A percentile compares a stretch with the other conserved stretches of the same genome.
Evolutionary conservation across 1,284 basidiomycete species (phyloP).

Genomic region (Wallemia hederae): DNA sequence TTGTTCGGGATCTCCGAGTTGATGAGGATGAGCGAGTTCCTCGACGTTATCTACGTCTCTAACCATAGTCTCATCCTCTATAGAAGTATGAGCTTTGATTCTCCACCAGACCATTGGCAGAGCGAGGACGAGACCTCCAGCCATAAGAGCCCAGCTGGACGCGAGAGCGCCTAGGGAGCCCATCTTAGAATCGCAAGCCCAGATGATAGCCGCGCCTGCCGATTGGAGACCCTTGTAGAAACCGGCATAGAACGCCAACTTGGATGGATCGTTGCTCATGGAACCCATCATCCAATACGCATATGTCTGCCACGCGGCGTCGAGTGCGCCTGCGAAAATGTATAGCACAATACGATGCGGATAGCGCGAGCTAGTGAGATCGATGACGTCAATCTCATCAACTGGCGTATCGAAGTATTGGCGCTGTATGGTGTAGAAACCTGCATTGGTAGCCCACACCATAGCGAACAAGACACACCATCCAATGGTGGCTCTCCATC

Average conservation of each 20-base stretch:
- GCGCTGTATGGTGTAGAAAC: slow-evolving; percentile 1
- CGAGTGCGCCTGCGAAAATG: slow-evolving; percentile 13
- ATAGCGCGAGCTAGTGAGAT: slow-evolving; percentile 4
- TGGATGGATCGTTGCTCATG: slow-evolving; percentile 29
- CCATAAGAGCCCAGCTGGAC: not conserved
- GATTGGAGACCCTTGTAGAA: not conserved
- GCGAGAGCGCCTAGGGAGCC: not conserved
- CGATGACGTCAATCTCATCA: not conserved
- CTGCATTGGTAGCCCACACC: slow-evolving; percentile 1
- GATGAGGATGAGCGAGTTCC: not conserved
- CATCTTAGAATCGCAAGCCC: not conserved
- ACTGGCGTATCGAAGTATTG: not conserved
- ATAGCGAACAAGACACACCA: slow-evolving; percentile 2
- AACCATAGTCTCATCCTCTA: slow-evolving; percentile 16
- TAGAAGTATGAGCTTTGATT: slow-evolving; percentile 23
- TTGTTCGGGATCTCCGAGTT: not conserved
- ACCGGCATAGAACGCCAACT: slow-evolving; percentile 25
- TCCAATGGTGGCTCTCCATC: not conserved
- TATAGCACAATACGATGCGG: slow-evolving; percentile 9
- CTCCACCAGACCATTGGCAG: slow-evolving; percentile 27
- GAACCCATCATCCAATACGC: slow-evolving; percentile 10
- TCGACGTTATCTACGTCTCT: not conserved
- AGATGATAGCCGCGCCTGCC: not conserved
- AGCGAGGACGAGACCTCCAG: slow-evolving; percentile 20
- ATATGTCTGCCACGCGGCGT: slow-evolving; percentile 14